Base-by-base conservation (phyloP, 2,329 filamentous ascomycete species). In the Pseudomassariella vexata region DNA sequence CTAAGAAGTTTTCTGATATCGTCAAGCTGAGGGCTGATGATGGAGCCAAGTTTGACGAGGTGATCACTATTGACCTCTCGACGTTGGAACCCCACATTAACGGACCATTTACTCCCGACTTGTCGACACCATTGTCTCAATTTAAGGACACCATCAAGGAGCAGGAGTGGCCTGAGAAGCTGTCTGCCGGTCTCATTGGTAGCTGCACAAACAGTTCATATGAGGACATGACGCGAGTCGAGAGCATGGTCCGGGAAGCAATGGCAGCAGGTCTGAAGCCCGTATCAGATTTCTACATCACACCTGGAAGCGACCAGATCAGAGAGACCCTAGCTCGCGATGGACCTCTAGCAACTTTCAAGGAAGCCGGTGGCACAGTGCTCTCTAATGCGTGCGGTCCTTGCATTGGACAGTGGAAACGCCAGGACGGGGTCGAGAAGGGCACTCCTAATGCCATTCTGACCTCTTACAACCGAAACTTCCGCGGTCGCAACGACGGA, bases 201-300 rank as follows among this genome's bases (percentile, higher is more conserved):
- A 95, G 88, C 65, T 98, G 92, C 70, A 98, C 92, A 30, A 98
- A 98, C 73, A 94, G 86, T 59, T 96, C 92, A 3, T 98, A 96
- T 59, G 84, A 95, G 63, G 92, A 98, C 57, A 98, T 98, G 92
- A 94, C 89, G 21, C 82, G 90, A 40, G 86, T 89, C 10, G 90
- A 95, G 63, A 79, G 88, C 53, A 76, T 98, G 35, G 86, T 96
- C 37, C 89, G 90, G 60, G 89, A 95, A 59, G 92, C 92, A 8
- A 74, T 81, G 32, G 79, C 81, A 37, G 92, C 88, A n/a, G 92
- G 92, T 11, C 69, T 98, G 38, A 85, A 87, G 65, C 88, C 92
- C 23, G 86, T 82, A 50, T 79, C 86, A 3, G 84, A 89, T 53
- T 95, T 98, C 64, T 95, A 94, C 63, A 85, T 98, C 53, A 95